Conservation (phyloP, 225 moss, liverwort and hornwort species). For the Polytrichum commune region DNA sequence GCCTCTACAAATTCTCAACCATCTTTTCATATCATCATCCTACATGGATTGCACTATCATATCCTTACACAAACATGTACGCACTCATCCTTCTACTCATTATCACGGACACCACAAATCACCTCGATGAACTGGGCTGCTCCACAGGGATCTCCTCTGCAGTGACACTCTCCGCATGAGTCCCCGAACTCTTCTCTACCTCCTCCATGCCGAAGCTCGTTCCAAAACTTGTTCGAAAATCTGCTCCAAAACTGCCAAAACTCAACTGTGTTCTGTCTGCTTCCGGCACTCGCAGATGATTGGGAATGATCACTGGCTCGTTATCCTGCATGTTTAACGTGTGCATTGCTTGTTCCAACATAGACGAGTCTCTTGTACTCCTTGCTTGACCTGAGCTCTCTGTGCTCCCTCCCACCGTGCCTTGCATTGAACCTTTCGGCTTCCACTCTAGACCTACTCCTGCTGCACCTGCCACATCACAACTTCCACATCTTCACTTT, state of each 20-base stretch:
- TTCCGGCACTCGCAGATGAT: constrained; percentile 85
- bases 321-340: constrained; percentile 65
- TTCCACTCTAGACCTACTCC: constrained; percentile 76
- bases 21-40: too few relatives aligned
- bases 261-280: constrained; percentile 84
- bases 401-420: constrained; percentile 28
- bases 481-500: not conserved
- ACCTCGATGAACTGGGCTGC: constrained; percentile 34
- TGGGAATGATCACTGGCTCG: constrained; percentile 86
- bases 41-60: too few relatives aligned
- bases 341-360: constrained; percentile 56
- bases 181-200: constrained; percentile 25
- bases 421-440: constrained; percentile 45
- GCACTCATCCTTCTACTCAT: too few relatives aligned
- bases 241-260: constrained; percentile 91
- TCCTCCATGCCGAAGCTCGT: constrained; percentile 66
- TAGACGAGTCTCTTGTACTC: constrained; percentile 44
- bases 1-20: not conserved
- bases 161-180: constrained; percentile 32
- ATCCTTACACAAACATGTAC: too few relatives aligned
- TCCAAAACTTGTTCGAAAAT: constrained; percentile 66
- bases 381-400: constrained; percentile 38
- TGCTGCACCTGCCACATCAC: constrained; percentile 15
- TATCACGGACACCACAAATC: not conserved
- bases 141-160: constrained; percentile 38